Base-by-base conservation (phyloP, 352 stramenopile species). In the Globisporangium paddicum region DNA sequence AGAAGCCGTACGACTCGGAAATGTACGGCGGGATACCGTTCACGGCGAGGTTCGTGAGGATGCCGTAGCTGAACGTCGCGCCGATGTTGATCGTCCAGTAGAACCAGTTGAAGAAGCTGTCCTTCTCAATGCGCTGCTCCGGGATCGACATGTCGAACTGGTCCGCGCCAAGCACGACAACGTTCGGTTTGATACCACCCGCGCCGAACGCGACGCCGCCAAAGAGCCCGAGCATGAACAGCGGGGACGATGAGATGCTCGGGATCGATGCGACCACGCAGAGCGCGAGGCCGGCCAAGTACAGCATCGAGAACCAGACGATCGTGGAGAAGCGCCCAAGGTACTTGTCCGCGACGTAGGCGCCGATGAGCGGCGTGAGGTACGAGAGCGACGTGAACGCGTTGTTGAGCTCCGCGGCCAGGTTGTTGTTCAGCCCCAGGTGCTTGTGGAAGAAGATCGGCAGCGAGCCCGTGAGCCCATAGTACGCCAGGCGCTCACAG, bases 61-160 rank as follows among this genome's bases (percentile, higher is more conserved):
- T 72, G 1, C 79, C 91, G 68, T 95, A 97, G 73, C 89, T 96
- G 56, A 97, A 83, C 35, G 90, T 90, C 8, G 91, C 87, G 35
- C 91, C 91, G 25, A 96, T 75, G 63, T 98, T 98, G 68, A 98
- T 96, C 14, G 85, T 73, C 87, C 87, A 96, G 71, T 98, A 98
- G 69, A 98, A 98, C 82, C 82, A 96, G 62, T 96, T 96, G 74
- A 97, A 97, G 66, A 96, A 97, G 38, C 80, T 90, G 62, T 91
- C 86, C 55, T 95, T 91, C 68, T 94, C 84, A 0, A 59, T 58
- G 3, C 79, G 77, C 67, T 95, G 81, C 7, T 68, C 69, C 0
- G 81, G 82, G 28, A 91, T 79, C 23, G 74, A 60, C 5, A 91
- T 63, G 67, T 95, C 75, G 55, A 95, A 95, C 55, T 95, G 86